phyloP scores from a whole-genome alignment of 2,329 filamentous ascomycete genomes.

The Fusarium marasasianum region DNA sequence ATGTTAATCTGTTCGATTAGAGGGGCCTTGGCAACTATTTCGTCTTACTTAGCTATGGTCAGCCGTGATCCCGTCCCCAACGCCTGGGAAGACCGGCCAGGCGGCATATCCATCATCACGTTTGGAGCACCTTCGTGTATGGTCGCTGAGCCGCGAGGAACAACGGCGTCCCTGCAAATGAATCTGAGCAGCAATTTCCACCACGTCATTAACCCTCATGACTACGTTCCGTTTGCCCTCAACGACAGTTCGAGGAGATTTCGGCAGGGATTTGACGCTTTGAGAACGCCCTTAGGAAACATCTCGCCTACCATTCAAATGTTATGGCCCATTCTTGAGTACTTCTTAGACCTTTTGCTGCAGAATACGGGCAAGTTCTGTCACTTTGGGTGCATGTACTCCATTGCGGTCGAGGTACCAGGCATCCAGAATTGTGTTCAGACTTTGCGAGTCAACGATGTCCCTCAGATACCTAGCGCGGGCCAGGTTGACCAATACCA shows the following conservation, averaged over 20 bases:
- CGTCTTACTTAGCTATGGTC: not conserved
- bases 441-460: not conserved
- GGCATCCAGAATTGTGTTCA: not conserved
- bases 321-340: conserved; percentile 4
- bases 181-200: conserved; percentile 1
- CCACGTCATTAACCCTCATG: not conserved
- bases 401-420: not conserved
- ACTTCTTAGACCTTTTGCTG: not conserved
- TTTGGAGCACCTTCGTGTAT: not conserved
- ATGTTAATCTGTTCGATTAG: not conserved
- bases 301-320: not conserved
- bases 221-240: not conserved
- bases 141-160: not conserved
- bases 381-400: not conserved
- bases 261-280: not conserved
- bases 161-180: not conserved
- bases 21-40: not conserved
- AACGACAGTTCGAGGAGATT: not conserved
- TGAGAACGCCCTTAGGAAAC: not conserved
- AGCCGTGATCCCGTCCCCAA: not conserved
- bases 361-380: not conserved
- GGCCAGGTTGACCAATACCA: not conserved
- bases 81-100: not conserved
- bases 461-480: not conserved
- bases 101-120: not conserved